Percentiles rank a stretch among this genome's conserved stretches.
phyloP scores from a whole-genome alignment of 352 stramenopile species.

The Pilasporangium apinafurcum region DNA sequence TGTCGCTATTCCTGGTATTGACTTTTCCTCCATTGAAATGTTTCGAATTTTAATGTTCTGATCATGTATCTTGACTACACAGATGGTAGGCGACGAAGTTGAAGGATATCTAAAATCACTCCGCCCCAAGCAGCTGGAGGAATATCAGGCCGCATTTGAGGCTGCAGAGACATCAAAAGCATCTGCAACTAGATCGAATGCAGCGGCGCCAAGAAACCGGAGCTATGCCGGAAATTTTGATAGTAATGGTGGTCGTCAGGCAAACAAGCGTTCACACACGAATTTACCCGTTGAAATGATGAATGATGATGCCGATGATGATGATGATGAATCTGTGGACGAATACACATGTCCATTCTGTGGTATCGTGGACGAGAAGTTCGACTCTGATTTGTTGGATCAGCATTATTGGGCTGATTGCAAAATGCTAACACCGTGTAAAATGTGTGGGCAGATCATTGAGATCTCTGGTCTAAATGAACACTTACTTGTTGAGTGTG shows the following conservation, averaged over 20 bases:
- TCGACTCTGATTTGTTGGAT: conserved; percentile 86
- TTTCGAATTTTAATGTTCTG: background rate
- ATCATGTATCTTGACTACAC: background rate
- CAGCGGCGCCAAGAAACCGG: conserved; percentile 4
- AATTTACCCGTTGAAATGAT: conserved; percentile 13
- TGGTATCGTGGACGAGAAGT: conserved; percentile 77
- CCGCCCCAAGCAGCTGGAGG: conserved; percentile 87
- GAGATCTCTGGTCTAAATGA: conserved; percentile 89
- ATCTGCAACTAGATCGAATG: conserved; percentile 7
- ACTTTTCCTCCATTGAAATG: background rate
- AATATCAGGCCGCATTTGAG: conserved; percentile 88
- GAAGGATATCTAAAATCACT: conserved; percentile 76
- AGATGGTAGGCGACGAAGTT: conserved; percentile 53
- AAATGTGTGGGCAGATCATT: conserved; percentile 91
- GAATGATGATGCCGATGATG: conserved; percentile 30
- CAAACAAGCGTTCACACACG: conserved; percentile 6
- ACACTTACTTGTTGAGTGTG: conserved; percentile 87
- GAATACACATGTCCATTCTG: conserved; percentile 92
- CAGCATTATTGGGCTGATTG: conserved; percentile 92
- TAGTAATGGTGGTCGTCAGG: conserved; percentile 1
- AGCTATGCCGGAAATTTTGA: background rate
- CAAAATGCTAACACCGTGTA: conserved; percentile 88
- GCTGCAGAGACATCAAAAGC: conserved; percentile 38
- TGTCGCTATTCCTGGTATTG: conserved; percentile 59
- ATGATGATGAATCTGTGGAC: conserved; percentile 68